Evolutionary conservation across 768 basidiomycete genomes (phyloP).

Genomic region (Mycena floridula): DNA sequence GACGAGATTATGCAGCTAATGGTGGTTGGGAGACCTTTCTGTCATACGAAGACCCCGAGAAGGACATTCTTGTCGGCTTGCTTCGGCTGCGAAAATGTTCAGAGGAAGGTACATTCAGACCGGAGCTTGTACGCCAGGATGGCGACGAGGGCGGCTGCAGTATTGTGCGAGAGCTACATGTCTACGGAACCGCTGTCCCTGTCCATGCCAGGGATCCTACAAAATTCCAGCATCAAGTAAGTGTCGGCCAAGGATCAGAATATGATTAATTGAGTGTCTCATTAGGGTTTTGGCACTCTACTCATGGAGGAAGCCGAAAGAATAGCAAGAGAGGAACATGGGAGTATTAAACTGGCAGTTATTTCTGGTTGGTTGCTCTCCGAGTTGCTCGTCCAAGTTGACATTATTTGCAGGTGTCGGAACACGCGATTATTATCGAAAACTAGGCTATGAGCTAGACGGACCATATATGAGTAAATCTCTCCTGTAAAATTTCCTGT

Average conservation of each 20-base stretch:
- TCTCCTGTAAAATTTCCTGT: slow-evolving; percentile 32
- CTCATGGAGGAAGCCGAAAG: slow-evolving; percentile 99
- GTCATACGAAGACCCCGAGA: slow-evolving; percentile 97
- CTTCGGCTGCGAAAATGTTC: slow-evolving; percentile 92
- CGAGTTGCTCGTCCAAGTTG: slow-evolving; percentile 1
- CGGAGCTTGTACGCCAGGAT: slow-evolving; percentile 73
- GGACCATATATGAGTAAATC: slow-evolving; percentile 98
- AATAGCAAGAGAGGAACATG: slow-evolving; percentile 96
- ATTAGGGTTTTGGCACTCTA: slow-evolving; percentile 89
- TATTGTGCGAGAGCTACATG: slow-evolving; percentile 93
- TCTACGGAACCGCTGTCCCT: slow-evolving; percentile 96
- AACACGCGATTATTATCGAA: slow-evolving; percentile 93
- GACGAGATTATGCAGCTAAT: slow-evolving; percentile 94
- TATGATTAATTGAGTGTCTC: slow-evolving; percentile 3
- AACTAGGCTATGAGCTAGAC: slow-evolving; percentile 90
- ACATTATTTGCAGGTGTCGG: slow-evolving; percentile 66
- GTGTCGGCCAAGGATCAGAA: slow-evolving; percentile 3
- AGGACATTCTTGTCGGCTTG: slow-evolving; percentile 92
- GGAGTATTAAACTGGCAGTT: slow-evolving; percentile 92
- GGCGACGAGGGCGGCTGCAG: slow-evolving; percentile 76
- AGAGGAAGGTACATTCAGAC: slow-evolving; percentile 93
- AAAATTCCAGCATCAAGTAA: slow-evolving; percentile 92
- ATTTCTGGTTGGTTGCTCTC: slow-evolving; percentile 67
- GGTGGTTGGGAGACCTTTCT: slow-evolving; percentile 99
- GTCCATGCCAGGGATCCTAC: slow-evolving; percentile 97